phyloP scores from a whole-genome alignment of 108 stramenopile species.

The Aurantiochytrium sp. region DNA sequence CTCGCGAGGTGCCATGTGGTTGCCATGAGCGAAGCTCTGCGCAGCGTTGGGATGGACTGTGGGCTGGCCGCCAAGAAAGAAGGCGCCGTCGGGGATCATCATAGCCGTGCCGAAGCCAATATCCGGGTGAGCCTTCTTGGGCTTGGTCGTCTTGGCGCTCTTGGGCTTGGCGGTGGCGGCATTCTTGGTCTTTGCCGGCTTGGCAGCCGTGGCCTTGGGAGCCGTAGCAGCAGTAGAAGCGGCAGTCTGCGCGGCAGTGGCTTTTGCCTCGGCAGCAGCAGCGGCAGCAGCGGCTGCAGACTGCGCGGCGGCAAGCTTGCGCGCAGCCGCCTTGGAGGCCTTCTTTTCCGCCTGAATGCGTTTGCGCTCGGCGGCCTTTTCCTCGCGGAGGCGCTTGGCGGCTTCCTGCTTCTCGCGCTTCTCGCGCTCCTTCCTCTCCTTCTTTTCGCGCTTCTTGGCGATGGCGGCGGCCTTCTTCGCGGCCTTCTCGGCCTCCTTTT shows the following conservation, averaged over 20 bases:
- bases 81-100: neutral
- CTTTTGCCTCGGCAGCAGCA: neutral
- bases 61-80: neutral
- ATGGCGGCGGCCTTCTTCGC: neutral
- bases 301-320: neutral
- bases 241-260: neutral
- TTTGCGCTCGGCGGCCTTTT: neutral
- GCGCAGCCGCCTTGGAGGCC: neutral
- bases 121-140: neutral
- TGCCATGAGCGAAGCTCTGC: no score
- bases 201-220: no score
- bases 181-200: no score
- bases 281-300: neutral
- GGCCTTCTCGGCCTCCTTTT: neutral
- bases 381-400: neutral
- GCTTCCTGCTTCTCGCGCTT: neutral
- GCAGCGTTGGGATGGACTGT: no score
- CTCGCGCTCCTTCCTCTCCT: conserved; percentile 23
- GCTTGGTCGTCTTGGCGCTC: neutral
- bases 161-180: no score
- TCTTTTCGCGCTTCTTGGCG: conserved; percentile 19
- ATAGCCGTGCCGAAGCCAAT: neutral
- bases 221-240: neutral
- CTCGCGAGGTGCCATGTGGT: no score
- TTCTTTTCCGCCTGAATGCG: neutral